These are phyloP conservation scores for Rutidosis leptorrhynchoides DNA, from an alignment of 129 eudicot species.

Conservation along the genomic window DNA sequence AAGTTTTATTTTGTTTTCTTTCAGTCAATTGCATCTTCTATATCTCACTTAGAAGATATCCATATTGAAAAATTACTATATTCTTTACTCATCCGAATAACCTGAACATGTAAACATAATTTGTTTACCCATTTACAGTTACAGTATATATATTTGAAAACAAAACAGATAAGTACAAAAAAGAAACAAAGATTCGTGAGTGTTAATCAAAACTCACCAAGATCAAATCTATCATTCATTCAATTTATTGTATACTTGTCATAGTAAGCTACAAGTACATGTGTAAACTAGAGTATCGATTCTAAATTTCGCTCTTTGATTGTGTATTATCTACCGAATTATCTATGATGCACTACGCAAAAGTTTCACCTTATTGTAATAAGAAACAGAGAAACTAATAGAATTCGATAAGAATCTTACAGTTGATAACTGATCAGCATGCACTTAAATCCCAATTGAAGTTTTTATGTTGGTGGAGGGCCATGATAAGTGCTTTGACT, in stretches of 20 bases:
- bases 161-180: background rate
- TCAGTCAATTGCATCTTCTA: background rate
- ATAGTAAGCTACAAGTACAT: background rate
- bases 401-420: conserved; percentile 18
- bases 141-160: background rate
- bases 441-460: background rate
- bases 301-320: conserved; percentile 10
- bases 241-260: background rate
- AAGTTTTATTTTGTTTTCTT: background rate
- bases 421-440: conserved; percentile 13
- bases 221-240: conserved; percentile 5
- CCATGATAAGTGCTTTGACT: conserved; percentile 34
- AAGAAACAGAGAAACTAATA: background rate
- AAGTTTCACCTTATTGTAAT: conserved; percentile 18
- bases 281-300: background rate
- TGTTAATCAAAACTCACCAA: background rate
- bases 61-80: background rate
- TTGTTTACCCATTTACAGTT: background rate
- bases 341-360: background rate
- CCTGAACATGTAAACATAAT: too few relatives aligned
- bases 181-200: background rate
- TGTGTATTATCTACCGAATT: background rate
- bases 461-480: conserved; percentile 38
- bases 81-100: too few relatives aligned
- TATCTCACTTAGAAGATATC: background rate